phyloP scores from a whole-genome alignment of 257 asterid species.

The Solanum lycopersicoides region DNA sequence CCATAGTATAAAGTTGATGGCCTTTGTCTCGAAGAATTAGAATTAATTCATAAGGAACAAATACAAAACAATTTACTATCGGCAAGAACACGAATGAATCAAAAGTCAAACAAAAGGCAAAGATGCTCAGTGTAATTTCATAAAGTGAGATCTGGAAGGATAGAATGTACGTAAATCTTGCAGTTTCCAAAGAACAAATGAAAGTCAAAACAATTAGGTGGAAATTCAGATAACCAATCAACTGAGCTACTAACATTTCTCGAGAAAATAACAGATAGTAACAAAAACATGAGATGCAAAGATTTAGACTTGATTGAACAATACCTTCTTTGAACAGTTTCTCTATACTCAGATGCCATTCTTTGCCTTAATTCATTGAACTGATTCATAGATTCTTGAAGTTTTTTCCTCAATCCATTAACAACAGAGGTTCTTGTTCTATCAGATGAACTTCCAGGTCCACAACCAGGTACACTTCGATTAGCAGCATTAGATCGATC shows the following conservation, averaged over 20 bases:
- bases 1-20: not conserved
- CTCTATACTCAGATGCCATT: constrained; percentile 48
- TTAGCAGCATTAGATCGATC: constrained; percentile 57
- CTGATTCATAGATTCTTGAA: constrained; percentile 46
- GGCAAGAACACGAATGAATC: not conserved
- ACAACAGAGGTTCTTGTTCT: constrained; percentile 65
- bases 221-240: accelerated
- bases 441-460: constrained; percentile 64
- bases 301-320: not conserved
- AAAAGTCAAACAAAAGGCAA: not conserved
- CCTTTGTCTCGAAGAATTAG: not conserved
- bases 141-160: not conserved
- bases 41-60: not conserved
- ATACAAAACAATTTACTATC: not conserved
- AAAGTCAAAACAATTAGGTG: not conserved
- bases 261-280: not conserved
- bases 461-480: constrained; percentile 52
- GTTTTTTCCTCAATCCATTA: constrained; percentile 54
- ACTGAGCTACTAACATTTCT: not conserved
- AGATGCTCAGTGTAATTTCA: not conserved
- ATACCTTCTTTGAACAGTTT: constrained; percentile 47
- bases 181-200: not conserved
- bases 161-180: accelerated
- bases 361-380: constrained; percentile 47
- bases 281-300: not conserved